Evolutionary conservation across 306 rosid species (phyloP).

Genomic region (Corylus heterophylla): DNA sequence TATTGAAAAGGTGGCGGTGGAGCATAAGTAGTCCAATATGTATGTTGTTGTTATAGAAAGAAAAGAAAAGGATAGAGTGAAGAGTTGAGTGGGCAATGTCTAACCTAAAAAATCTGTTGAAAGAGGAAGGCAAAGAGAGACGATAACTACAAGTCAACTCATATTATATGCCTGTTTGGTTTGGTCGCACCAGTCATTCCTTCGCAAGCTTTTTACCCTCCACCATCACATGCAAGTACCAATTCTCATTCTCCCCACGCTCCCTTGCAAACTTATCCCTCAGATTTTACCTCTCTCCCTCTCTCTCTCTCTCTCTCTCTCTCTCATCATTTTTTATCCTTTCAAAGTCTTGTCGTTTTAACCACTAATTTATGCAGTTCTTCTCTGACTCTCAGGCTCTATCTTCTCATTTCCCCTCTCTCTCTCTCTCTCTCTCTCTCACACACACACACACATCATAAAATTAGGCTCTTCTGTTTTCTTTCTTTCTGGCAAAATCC

Average conservation of each 20-base stretch:
- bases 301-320: not conserved
- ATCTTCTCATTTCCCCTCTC: not conserved
- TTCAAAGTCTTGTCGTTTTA: not conserved
- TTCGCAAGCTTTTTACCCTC: constrained; percentile 4
- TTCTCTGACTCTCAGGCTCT: not conserved
- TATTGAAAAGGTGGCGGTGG: not conserved
- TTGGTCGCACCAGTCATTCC: constrained; percentile 22
- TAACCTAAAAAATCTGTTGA: not conserved
- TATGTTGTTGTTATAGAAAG: not conserved
- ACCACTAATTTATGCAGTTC: not conserved
- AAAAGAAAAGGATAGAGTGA: not conserved
- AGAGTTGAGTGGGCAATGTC: not conserved
- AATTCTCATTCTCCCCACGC: not conserved
- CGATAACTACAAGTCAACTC: constrained; percentile 12
- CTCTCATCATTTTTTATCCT: not conserved
- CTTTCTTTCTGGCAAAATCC: not conserved
- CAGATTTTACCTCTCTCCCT: not conserved
- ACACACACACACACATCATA: not conserved
- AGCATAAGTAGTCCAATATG: not conserved
- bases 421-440: not conserved
- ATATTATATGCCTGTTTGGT: not conserved
- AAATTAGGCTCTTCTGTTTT: not conserved
- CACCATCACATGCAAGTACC: not conserved
- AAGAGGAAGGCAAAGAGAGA: not conserved
- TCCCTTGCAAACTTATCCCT: constrained; percentile 1